Conservation (phyloP, 768 basidiomycete species). For the Pulveroboletus sp. region DNA sequence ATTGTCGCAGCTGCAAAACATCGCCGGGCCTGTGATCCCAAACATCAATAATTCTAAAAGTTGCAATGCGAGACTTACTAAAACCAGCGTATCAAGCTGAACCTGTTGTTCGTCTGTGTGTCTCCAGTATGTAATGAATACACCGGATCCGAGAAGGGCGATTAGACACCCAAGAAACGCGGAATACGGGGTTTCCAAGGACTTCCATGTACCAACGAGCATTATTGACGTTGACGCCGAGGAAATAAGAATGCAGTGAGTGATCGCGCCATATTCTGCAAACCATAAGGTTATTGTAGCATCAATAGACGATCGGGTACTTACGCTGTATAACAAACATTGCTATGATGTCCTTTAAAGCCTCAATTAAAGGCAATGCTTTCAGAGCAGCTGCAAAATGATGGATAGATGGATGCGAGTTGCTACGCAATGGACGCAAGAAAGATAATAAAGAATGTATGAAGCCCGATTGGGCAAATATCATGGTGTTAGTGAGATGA, state of each 20-base stretch:
- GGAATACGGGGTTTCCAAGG: conserved; percentile 5
- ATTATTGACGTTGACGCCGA: conserved; percentile 9
- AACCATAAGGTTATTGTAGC: background rate
- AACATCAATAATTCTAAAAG: background rate
- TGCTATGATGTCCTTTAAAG: conserved; percentile 13
- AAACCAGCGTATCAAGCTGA: conserved; percentile 6
- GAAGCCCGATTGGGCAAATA: conserved; percentile 23
- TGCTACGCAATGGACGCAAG: background rate
- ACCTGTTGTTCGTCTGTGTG: background rate
- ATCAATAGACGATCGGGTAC: conserved; percentile 3
- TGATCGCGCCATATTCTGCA: conserved; percentile 29
- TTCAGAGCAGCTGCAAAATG: conserved; percentile 9
- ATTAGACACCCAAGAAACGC: conserved; percentile 17
- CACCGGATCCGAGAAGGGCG: conserved; percentile 9
- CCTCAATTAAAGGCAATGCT: conserved; percentile 15
- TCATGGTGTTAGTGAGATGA: conserved; percentile 20
- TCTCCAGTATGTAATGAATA: background rate
- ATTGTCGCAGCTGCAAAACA: background rate
- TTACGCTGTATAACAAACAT: conserved; percentile 24
- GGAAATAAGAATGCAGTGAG: conserved; percentile 18
- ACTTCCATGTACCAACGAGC: conserved; percentile 8
- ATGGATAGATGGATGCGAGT: conserved; percentile 2
- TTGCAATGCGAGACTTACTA: conserved; percentile 7
- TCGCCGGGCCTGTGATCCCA: conserved; percentile 3
- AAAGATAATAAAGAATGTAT: conserved; percentile 12